Evolutionary conservation across 2,329 filamentous ascomycete species (phyloP).

Genomic region (Pseudogymnoascus sp.): DNA sequence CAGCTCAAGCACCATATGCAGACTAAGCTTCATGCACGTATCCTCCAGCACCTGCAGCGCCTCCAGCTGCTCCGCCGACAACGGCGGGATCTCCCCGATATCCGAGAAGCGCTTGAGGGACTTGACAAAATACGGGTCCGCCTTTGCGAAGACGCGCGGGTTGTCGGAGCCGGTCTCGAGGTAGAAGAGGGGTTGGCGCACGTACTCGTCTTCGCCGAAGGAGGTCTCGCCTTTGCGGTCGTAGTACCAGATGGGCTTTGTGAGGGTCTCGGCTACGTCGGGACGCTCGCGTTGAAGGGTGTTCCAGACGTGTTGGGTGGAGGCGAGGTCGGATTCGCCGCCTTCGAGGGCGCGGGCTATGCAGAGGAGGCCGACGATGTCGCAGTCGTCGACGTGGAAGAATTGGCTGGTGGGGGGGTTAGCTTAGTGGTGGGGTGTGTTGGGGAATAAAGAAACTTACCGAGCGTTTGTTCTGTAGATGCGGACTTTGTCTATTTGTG

Average conservation of each 20-base stretch:
- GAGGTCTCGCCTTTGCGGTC: slow-evolving; percentile 82
- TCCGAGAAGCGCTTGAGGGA: slow-evolving; percentile 69
- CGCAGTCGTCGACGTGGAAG: slow-evolving; percentile 77
- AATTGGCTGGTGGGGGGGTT: slow-evolving; percentile 48
- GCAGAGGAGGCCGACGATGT: slow-evolving; percentile 78
- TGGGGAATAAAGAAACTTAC: slow-evolving; percentile 23
- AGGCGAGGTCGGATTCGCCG: slow-evolving; percentile 76
- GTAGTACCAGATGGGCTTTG: slow-evolving; percentile 81
- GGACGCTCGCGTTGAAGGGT: slow-evolving; percentile 65
- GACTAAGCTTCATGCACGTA: slow-evolving; percentile 61
- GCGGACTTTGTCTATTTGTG: slow-evolving; percentile 75
- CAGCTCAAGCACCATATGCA: slow-evolving; percentile 81
- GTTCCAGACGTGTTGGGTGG: slow-evolving; percentile 76
- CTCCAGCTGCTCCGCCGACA: slow-evolving; percentile 60
- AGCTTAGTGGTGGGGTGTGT: neutral
- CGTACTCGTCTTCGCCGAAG: slow-evolving; percentile 65
- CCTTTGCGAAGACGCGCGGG: slow-evolving; percentile 70
- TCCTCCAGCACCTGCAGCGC: slow-evolving; percentile 66
- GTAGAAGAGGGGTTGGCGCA: slow-evolving; percentile 65
- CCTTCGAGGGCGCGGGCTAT: slow-evolving; percentile 70
- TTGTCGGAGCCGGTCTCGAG: slow-evolving; percentile 56
- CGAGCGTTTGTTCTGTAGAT: slow-evolving; percentile 84
- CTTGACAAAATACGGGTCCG: slow-evolving; percentile 82
- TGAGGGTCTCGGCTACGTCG: slow-evolving; percentile 67
- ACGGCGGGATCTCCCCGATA: slow-evolving; percentile 60